Evolutionary conservation across 768 basidiomycete species (phyloP).

Genomic region (Suillus subluteus): DNA sequence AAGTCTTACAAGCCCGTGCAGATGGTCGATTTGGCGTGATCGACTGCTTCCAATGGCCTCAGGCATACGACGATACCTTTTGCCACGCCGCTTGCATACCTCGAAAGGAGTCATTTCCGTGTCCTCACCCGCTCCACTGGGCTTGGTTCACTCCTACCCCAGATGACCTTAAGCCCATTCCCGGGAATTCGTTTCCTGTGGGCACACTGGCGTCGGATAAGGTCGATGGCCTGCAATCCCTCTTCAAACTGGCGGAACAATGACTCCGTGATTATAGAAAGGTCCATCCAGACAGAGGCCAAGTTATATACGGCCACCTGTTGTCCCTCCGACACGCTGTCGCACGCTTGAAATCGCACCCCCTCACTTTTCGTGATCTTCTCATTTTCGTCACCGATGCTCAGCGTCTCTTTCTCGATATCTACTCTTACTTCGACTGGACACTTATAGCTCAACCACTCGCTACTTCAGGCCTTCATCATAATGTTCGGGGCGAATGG

Average conservation of each 20-base stretch:
- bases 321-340: conserved; percentile 7
- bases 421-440: no score
- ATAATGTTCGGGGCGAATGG: background rate
- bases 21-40: background rate
- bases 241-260: background rate
- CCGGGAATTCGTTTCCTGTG: conserved; percentile 5
- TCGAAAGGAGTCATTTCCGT: conserved; percentile 7
- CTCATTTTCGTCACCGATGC: no score
- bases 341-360: no score
- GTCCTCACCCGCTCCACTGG: conserved; percentile 7
- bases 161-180: background rate
- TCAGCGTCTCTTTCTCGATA: no score
- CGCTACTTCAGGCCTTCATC: background rate
- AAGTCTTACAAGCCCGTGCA: background rate
- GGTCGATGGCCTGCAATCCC: conserved; percentile 1
- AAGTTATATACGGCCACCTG: background rate
- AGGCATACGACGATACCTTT: background rate
- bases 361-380: no score
- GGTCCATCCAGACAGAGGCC: background rate
- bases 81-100: background rate
- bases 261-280: background rate
- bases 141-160: conserved; percentile 10
- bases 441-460: conserved; percentile 1
- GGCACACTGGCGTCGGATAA: conserved; percentile 8
- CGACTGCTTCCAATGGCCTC: conserved; percentile 12